phyloP scores from a whole-genome alignment of 441 rosid species.

The Adansonia madagascariensis region DNA sequence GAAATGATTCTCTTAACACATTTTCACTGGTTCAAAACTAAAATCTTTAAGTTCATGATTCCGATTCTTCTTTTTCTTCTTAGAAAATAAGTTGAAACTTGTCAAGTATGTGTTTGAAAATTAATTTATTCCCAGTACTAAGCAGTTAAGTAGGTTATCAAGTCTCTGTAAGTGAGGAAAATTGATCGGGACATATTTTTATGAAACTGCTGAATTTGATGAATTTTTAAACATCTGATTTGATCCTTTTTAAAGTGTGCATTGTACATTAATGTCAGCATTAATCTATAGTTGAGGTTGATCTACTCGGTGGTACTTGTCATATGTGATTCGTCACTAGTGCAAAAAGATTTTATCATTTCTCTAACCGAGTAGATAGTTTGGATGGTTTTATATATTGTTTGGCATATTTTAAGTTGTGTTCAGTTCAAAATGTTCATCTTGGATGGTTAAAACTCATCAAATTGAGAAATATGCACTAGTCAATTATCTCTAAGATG shows the following conservation, averaged over 20 bases:
- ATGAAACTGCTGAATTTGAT: constrained; percentile 1
- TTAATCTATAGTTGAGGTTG: not conserved
- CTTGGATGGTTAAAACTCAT: not conserved
- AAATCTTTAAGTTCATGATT: constrained; percentile 5
- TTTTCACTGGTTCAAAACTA: constrained; percentile 6
- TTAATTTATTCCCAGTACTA: not conserved
- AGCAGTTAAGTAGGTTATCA: not conserved
- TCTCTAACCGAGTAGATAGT: not conserved
- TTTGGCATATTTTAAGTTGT: not conserved
- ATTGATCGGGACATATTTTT: not conserved
- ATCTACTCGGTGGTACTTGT: not conserved
- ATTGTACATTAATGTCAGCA: not conserved
- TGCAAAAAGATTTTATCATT: not conserved
- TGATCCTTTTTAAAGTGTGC: not conserved
- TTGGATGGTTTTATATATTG: not conserved
- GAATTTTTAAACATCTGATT: constrained; percentile 6
- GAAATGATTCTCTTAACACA: not conserved
- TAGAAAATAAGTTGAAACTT: not conserved
- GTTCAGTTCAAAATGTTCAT: not conserved
- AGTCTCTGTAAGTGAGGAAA: not conserved
- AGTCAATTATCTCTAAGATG: not conserved
- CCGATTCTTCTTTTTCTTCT: not conserved
- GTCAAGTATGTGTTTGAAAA: not conserved
- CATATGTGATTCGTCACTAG: not conserved
- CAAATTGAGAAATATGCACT: not conserved